Evolutionary conservation across 331 rosid genomes (phyloP), one percentile per base, ranked within the genome.

Genomic region (Rhamnella rubrinervis): DNA sequence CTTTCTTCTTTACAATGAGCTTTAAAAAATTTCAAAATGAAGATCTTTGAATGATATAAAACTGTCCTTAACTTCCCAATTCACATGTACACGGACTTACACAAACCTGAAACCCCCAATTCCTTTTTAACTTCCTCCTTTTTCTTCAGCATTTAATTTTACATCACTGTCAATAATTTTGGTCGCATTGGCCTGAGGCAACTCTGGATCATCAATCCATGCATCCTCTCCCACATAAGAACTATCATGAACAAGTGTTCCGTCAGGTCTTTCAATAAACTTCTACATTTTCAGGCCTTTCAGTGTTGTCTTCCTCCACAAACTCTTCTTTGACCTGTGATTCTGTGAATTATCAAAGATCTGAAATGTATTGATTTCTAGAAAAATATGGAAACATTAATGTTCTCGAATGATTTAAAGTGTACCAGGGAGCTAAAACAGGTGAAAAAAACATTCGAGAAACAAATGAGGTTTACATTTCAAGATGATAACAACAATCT

Each of bases 191-290:
- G n/a, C n/a, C 75, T 72, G 85, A 40, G 82, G 82, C 72, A 78
- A 23, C 23, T 0, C 87, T 46, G 40, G 81, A 67, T 87, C 97
- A 81, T 87, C 91, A 79, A 82, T 87, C 97, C 97, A 93, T 70
- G 98, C 98, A 86, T 91, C 88, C 87, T 93, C 97, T 77, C 98
- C 97, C 70, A 89, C 85, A 78, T 81, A 93, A 67, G 95, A 83
- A 79, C 81, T 78, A 83, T 93, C 98, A 80, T 80, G 95, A 65
- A 91, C 86, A 75, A 87, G 80, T 23, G 91, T 84, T 78, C 98
- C 97, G 75, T 85, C 91, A 62, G 95, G 89, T 77, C 89, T 77
- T 86, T 91, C 95, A 73, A 89, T 74, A 68, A 88, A 83, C 78
- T 82, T 93, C 81, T n/a, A 91, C 84, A 93, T 76, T 80, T 87